A percentile compares a stretch with the other conserved stretches of the same genome.
Conservation (phyloP, 331 rosid genomes). For the Pyracantha coccinea region DNA sequence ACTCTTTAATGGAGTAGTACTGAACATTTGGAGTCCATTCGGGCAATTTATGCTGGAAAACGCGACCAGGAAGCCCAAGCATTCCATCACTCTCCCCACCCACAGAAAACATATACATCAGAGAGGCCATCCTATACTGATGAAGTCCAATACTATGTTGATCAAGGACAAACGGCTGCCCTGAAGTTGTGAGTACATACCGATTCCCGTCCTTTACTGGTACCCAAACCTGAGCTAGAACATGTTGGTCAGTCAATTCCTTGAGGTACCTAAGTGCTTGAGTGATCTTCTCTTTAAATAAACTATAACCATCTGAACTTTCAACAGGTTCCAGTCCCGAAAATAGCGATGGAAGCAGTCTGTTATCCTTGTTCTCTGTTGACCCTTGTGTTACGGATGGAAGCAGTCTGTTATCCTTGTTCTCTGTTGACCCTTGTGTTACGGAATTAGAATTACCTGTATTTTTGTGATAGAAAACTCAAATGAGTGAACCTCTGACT, state of each 20-base stretch:
- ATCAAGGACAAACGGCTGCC: constrained; percentile 87
- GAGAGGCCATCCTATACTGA: constrained; percentile 73
- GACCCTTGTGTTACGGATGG: constrained; percentile 31
- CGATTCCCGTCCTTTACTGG: constrained; percentile 60
- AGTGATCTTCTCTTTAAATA: constrained; percentile 78
- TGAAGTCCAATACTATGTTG: constrained; percentile 72
- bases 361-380: constrained; percentile 32
- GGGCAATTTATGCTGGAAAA: constrained; percentile 68
- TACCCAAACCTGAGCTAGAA: constrained; percentile 95
- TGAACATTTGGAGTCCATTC: constrained; percentile 98
- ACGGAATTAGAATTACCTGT: constrained; percentile 44
- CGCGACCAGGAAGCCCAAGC: constrained; percentile 87
- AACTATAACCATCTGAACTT: constrained; percentile 42
- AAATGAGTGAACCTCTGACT: background rate
- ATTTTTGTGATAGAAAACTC: constrained; percentile 26
- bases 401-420: constrained; percentile 19
- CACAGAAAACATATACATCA: constrained; percentile 58
- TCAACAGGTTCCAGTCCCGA: constrained; percentile 33
- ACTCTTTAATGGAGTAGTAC: constrained; percentile 76
- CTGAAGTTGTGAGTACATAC: constrained; percentile 74
- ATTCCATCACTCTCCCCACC: constrained; percentile 57
- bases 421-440: constrained; percentile 40
- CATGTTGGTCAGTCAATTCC: constrained; percentile 69
- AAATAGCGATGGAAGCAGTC: constrained; percentile 26
- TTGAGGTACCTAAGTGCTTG: constrained; percentile 82